phyloP scores from a whole-genome alignment of 1,139 yeast species.

The Cylindricascospora bacillispora region DNA sequence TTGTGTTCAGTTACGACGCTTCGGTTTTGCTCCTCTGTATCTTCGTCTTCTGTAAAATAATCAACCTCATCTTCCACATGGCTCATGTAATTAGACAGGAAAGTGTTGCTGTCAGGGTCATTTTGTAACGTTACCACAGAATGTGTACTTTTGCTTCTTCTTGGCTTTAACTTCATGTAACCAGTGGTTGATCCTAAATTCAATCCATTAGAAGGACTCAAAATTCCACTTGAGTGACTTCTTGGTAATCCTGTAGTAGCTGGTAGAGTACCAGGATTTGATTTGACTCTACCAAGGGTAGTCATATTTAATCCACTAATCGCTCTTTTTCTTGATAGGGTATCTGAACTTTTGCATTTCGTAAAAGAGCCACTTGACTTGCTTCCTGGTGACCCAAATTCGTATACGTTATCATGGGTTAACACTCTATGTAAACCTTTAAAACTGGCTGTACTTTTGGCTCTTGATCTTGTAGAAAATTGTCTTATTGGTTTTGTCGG shows the following conservation, averaged over 20 bases:
- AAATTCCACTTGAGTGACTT: constrained; percentile 5
- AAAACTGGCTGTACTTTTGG: constrained; percentile 24
- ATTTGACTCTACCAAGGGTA: constrained; percentile 14
- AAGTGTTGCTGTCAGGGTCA: too few species aligned
- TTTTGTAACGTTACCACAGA: constrained; percentile 18
- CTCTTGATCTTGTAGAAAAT: constrained; percentile 23
- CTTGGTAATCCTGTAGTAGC: constrained; percentile 7
- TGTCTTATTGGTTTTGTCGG: constrained; percentile 15
- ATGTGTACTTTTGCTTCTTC: constrained; percentile 19
- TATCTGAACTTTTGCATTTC: constrained; percentile 20
- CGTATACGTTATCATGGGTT: constrained; percentile 15
- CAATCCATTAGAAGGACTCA: constrained; percentile 5
- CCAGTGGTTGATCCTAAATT: constrained; percentile 4
- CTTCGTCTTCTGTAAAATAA: constrained; percentile 24
- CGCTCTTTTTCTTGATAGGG: constrained; percentile 19
- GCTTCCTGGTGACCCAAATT: constrained; percentile 4
- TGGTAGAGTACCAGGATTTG: too few species aligned
- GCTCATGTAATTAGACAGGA: too few species aligned
- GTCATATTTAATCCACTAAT: constrained; percentile 26
- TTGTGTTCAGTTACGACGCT: too few species aligned
- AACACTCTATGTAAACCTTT: constrained; percentile 20
- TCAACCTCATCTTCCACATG: constrained; percentile 22
- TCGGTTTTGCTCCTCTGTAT: too few species aligned
- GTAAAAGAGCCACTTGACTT: constrained; percentile 9
- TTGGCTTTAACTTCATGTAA: constrained; percentile 16